Evolutionary conservation across 1,284 basidiomycete genomes (phyloP), one percentile per base, ranked within the genome.

Genomic region (Gymnopus androsaceus): DNA sequence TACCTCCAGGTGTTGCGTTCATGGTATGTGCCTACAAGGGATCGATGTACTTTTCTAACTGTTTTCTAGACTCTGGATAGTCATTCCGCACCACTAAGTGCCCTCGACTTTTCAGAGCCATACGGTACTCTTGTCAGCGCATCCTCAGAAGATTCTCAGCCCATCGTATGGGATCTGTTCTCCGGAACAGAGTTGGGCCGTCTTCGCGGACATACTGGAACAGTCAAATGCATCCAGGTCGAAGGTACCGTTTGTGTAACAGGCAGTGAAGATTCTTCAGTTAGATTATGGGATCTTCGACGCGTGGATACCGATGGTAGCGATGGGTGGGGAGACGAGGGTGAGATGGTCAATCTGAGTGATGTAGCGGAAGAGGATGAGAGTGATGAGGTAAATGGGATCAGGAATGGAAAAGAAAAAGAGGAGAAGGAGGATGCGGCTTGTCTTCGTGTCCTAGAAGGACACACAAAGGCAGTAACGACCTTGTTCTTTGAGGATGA

Each of bases 31-130:
- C 59, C 53, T 40, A 34, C 34, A 31, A 49, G 36, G 25, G 55
- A 38, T 61, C 4, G 17, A 45, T 34, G 52, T 30, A 40, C 41
- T 33, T 36, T 50, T 31, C 53, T 55, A 37, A 55, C 14, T 17
- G 30, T 49, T 59, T 34, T 50, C 38, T 64, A 95, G 92, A 93
- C 93, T 3, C 77, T 98, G 33, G 79, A 86, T 31, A 85, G 84
- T 33, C 95, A 98, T 67, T 76, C 84, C 1, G 85, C 85, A 0
- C 90, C 94, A 1, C 87, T 99, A 66, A 88, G 88, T 0, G 88
- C 94, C 1, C 82, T 99, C 34, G 96, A 99, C 74, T 94, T 98
- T 68, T 94, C 94, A 17, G 95, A 98, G 68, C 96, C 96, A 9
- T 99, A 99, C 66, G 96, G 95, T 33, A 92, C 89, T 11, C 83